These are phyloP conservation scores for Miscanthus lutarioriparius DNA, from an alignment of 176 grass and related monocot genomes.

Conservation along the genomic window DNA sequence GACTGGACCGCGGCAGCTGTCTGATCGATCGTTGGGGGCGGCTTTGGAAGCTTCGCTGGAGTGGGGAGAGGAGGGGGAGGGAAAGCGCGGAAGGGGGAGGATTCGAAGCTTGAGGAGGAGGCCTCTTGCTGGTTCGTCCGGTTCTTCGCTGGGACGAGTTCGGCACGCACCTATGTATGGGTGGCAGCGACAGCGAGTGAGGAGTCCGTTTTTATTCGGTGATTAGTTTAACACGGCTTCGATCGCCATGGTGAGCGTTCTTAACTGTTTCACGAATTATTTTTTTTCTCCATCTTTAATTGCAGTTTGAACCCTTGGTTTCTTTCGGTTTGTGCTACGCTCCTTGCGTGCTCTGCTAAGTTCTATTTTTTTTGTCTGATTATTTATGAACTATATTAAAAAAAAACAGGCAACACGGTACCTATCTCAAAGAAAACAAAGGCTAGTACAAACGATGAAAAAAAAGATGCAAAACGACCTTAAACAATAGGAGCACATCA, in stretches of 20 bases:
- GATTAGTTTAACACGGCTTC: constrained; percentile 23
- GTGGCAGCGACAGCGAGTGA: background rate
- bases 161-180: constrained; percentile 11
- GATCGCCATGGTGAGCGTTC: background rate
- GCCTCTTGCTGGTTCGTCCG: background rate
- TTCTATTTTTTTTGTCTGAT: background rate
- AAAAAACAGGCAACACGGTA: background rate
- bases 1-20: background rate
- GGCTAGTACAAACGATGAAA: no score
- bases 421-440: no score
- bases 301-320: background rate
- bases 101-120: constrained; percentile 56
- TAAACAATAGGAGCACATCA: no score
- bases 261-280: background rate
- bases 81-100: constrained; percentile 9
- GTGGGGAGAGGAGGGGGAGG: background rate
- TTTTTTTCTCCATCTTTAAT: background rate
- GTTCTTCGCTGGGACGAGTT: constrained; percentile 16
- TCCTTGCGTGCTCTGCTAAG: background rate
- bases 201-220: constrained; percentile 15
- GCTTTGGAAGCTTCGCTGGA: constrained; percentile 7
- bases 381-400: background rate
- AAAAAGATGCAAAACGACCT: no score
- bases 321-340: background rate
- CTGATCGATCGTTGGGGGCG: background rate